These are phyloP conservation scores for Phytophthora hibernalis DNA, from an alignment of 352 stramenopile species.

Conservation along the genomic window DNA sequence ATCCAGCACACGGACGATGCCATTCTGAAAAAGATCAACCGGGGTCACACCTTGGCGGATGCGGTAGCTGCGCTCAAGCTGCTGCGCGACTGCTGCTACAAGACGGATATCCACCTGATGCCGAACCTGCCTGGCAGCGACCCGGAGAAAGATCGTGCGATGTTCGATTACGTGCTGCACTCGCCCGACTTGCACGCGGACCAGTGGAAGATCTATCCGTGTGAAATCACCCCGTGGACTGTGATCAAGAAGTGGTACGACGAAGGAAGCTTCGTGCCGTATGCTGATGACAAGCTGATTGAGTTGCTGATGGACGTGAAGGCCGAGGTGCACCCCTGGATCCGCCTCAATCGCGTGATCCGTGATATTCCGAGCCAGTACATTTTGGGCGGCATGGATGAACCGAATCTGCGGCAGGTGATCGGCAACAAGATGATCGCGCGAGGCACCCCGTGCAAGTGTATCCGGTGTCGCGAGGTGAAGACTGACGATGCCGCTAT, in stretches of 20 bases:
- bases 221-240: constrained; percentile 92
- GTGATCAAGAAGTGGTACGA: constrained; percentile 94
- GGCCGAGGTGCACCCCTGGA: constrained; percentile 93
- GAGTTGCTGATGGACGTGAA: constrained; percentile 92
- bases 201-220: constrained; percentile 97
- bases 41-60: constrained; percentile 81
- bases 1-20: constrained; percentile 93
- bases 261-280: constrained; percentile 89
- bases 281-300: constrained; percentile 88
- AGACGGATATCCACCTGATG: constrained; percentile 95
- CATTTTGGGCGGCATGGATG: constrained; percentile 93
- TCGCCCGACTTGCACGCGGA: constrained; percentile 92
- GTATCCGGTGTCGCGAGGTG: constrained; percentile 93
- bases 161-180: constrained; percentile 93
- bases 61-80: constrained; percentile 80
- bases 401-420: constrained; percentile 92
- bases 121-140: constrained; percentile 91
- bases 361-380: constrained; percentile 95
- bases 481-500: constrained; percentile 88
- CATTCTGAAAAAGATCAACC: constrained; percentile 93
- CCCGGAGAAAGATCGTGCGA: constrained; percentile 82
- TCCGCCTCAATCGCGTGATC: constrained; percentile 94
- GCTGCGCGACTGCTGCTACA: constrained; percentile 94
- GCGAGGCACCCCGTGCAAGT: constrained; percentile 78
- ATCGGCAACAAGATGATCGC: constrained; percentile 87